Conservation (phyloP, 441 rosid species). For the Oxalis stricta region DNA sequence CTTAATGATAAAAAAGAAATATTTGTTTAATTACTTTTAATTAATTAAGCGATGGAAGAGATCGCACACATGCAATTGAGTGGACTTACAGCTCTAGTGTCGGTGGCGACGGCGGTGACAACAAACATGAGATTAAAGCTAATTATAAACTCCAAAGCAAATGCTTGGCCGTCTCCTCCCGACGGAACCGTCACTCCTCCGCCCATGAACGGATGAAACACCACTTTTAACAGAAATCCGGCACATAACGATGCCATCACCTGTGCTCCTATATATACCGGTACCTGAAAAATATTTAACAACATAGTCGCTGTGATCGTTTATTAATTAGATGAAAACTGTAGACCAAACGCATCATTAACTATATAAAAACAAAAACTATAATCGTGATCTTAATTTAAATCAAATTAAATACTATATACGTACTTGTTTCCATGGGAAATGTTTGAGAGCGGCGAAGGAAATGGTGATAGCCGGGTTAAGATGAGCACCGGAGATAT, state of each 20-base stretch:
- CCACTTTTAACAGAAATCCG: conserved; percentile 50
- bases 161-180: conserved; percentile 35
- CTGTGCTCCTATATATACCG: conserved; percentile 66
- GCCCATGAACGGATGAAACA: conserved; percentile 57
- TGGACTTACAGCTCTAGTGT: conserved; percentile 52
- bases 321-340: not conserved
- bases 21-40: too few relatives aligned
- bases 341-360: not conserved
- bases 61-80: not conserved
- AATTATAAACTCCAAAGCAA: conserved; percentile 53
- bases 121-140: conserved; percentile 66
- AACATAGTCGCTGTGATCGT: not conserved
- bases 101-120: conserved; percentile 65
- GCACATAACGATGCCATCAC: conserved; percentile 60
- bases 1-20: too few relatives aligned
- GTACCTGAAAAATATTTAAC: conserved; percentile 30
- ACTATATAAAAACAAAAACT: not conserved
- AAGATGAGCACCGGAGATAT: conserved; percentile 91
- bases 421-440: conserved; percentile 76
- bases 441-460: conserved; percentile 68
- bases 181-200: conserved; percentile 73
- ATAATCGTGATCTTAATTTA: too few relatives aligned
- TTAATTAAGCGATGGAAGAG: too few relatives aligned
- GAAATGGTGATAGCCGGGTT: conserved; percentile 74
- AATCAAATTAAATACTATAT: not conserved